Conservation (phyloP, 2,329 filamentous ascomycete species). For the Fusarium sp. region DNA sequence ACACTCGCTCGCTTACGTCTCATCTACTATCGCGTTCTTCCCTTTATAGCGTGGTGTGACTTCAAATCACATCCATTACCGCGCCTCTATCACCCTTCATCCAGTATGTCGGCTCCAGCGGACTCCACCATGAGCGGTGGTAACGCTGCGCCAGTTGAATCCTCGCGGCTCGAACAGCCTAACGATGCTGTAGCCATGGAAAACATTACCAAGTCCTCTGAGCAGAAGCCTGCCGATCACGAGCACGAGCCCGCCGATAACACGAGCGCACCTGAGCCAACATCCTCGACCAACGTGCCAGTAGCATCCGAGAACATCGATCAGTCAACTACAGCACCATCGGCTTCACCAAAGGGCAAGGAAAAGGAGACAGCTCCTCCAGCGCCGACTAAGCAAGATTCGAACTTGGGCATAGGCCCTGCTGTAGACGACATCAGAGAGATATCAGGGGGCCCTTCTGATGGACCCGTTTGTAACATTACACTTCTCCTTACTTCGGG, state of each 20-base stretch:
- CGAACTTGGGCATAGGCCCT: slow-evolving; percentile 58
- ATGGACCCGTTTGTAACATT: slow-evolving; percentile 72
- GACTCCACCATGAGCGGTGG: slow-evolving; percentile 51
- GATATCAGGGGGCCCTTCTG: slow-evolving; percentile 47
- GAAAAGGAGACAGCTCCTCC: slow-evolving; percentile 48
- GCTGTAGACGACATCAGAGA: slow-evolving; percentile 58
- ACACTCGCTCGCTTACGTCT: slow-evolving; percentile 36
- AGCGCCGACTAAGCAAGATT: slow-evolving; percentile 51
- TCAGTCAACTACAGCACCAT: slow-evolving; percentile 26
- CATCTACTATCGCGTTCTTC: slow-evolving; percentile 19
- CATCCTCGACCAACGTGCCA: slow-evolving; percentile 30
- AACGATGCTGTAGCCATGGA: slow-evolving; percentile 55
- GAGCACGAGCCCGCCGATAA: slow-evolving; percentile 35
- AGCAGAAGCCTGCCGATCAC: slow-evolving; percentile 31
- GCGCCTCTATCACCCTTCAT: slow-evolving; percentile 30
- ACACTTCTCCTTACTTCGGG: slow-evolving; percentile 86
- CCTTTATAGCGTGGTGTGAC: slow-evolving; percentile 44
- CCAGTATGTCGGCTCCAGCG: slow-evolving; percentile 50
- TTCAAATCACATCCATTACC: slow-evolving; percentile 41
- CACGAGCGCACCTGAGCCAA: slow-evolving; percentile 30
- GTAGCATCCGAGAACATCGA: slow-evolving; percentile 39
- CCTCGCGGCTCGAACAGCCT: slow-evolving; percentile 50
- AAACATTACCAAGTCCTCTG: slow-evolving; percentile 47
- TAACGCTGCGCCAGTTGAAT: slow-evolving; percentile 46
- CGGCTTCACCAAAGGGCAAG: slow-evolving; percentile 52